These are phyloP conservation scores for Elongisporangium undulatum DNA, from an alignment of 352 stramenopile species.

Conservation along the genomic window DNA sequence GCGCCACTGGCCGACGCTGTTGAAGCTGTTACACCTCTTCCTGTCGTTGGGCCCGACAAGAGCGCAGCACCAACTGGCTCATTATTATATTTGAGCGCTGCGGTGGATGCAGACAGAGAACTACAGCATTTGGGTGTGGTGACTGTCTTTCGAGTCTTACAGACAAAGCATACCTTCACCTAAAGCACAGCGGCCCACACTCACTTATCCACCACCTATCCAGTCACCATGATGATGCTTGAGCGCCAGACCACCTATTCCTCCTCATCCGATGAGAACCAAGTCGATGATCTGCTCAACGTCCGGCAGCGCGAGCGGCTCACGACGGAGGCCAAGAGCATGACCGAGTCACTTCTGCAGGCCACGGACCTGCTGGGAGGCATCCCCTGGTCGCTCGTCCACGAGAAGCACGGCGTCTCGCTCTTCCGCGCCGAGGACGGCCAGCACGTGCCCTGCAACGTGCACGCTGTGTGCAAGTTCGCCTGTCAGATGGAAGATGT, in stretches of 20 bases:
- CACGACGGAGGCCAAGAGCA: constrained; percentile 70
- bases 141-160: neutral
- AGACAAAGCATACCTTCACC: neutral
- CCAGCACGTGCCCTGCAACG: constrained; percentile 71
- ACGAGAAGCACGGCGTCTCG: constrained; percentile 81
- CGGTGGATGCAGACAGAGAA: neutral
- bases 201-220: neutral
- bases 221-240: neutral
- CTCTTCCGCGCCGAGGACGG: constrained; percentile 68
- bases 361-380: constrained; percentile 69
- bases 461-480: constrained; percentile 85
- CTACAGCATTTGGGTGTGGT: neutral
- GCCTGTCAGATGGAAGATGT: constrained; percentile 77
- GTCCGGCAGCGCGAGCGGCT: constrained; percentile 64
- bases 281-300: constrained; percentile 14
- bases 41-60: neutral
- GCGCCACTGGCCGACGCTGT: neutral
- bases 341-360: constrained; percentile 73
- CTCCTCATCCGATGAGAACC: constrained; percentile 14
- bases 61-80: neutral
- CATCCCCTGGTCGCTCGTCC: constrained; percentile 68
- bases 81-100: neutral
- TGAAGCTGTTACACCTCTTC: neutral
- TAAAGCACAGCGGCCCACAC: neutral
- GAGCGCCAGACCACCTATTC: constrained; percentile 6